Evolutionary conservation across 2,329 filamentous ascomycete species (phyloP), one percentile per base, ranked within the genome.

Genomic region (Geosmithia flava): DNA sequence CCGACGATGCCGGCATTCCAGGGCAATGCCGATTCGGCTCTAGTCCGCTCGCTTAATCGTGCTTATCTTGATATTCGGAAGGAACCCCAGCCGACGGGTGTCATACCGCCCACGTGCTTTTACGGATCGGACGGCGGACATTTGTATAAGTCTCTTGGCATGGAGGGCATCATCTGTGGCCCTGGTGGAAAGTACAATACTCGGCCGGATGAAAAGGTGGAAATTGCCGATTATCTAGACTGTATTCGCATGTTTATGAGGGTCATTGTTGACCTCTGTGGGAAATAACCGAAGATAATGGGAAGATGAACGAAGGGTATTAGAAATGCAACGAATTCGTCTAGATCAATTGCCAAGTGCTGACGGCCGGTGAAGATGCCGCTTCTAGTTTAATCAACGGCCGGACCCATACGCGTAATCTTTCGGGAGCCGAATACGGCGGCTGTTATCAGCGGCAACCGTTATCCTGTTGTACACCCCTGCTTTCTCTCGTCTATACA

Each of bases 1-100:
- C 54, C 55, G 11, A 58, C 57, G 8, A 58, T 59, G 57, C 55
- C 56, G 10, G 55, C 57, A 10, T 58, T 59, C 43, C 55, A 58
- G 48, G 50, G 50, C 11, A 48, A 51, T 15, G 48, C 23, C 5
- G 47, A 55, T 16, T 51, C 56, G 2, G 39, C 7, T 2, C 19
- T 59, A 3, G 56, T 59, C 29, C 40, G 46, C 30, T 52, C 55
- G 1, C 50, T 59, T 20, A 59, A 58, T 41, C 27, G 48, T 33
- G 56, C 54, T 2, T 58, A 58, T 39, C 17, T 20, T 16, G 39
- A 49, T 13, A 48, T 58, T 17, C 51, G 56, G 13, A 47, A 49
- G 3, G 20, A 50, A 40, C 46, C 47, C 8, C 56, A 58, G 50
- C 55, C 55, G 2, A 58, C 55, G 1, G 56, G 56, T 1, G 56